Evolutionary conservation across 345 rosid genomes (phyloP).

Genomic region (Odontarrhena argentea): DNA sequence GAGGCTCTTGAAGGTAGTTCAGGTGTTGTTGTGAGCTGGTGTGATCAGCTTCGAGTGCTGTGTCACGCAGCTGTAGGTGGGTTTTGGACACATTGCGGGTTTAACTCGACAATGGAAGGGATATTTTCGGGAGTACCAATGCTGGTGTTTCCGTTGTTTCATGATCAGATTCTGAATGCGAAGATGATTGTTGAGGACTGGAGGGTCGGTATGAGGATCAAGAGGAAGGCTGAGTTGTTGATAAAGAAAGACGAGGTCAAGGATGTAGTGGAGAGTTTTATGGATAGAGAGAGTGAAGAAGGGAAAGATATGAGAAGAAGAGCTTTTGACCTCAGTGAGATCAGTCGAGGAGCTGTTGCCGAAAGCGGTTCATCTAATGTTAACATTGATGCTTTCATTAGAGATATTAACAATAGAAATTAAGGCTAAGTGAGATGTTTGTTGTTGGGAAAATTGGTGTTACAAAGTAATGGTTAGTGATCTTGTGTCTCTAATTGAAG

Average conservation of each 20-base stretch:
- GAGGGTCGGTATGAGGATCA: constrained; percentile 55
- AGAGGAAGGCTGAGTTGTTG: constrained; percentile 28
- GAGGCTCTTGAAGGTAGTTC: constrained; percentile 28
- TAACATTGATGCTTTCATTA: constrained; percentile 49
- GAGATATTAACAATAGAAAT: constrained; percentile 18
- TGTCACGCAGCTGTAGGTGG: constrained; percentile 57
- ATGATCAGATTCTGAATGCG: constrained; percentile 54
- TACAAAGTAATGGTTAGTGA: not conserved
- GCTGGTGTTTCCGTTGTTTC: constrained; percentile 51
- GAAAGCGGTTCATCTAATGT: constrained; percentile 40
- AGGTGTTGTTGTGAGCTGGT: constrained; percentile 50
- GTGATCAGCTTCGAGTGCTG: constrained; percentile 59
- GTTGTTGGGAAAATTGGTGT: not conserved
- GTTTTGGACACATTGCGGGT: constrained; percentile 73
- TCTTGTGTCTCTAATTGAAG: too few species aligned
- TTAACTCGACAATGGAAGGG: constrained; percentile 63
- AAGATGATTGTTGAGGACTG: constrained; percentile 62
- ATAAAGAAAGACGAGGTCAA: constrained; percentile 44
- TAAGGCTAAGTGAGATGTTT: constrained; percentile 8
- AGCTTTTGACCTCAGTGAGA: constrained; percentile 24
- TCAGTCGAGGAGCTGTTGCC: not conserved
- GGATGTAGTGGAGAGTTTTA: constrained; percentile 32
- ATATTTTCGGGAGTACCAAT: constrained; percentile 51
- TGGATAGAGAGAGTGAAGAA: constrained; percentile 33
- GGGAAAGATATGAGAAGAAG: constrained; percentile 30